These are phyloP conservation scores for Nicotiana noctiflora DNA, from an alignment of 257 asterid species.

Conservation along the genomic window DNA sequence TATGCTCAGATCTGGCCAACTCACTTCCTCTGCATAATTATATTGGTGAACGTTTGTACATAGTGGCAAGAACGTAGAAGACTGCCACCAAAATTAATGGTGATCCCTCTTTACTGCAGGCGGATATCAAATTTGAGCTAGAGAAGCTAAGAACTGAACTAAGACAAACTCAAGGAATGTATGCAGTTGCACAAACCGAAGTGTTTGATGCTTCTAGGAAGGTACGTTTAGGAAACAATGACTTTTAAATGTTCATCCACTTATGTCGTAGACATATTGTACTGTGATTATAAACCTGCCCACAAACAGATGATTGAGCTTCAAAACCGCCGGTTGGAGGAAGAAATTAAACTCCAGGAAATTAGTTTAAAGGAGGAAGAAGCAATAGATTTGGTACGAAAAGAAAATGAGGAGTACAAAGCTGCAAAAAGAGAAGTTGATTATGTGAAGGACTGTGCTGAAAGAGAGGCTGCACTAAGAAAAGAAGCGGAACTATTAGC, in stretches of 20 bases:
- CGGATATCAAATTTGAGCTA: constrained; percentile 49
- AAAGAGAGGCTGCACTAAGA: constrained; percentile 64
- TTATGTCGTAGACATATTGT: neutral
- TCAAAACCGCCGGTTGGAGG: constrained; percentile 56
- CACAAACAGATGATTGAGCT: constrained; percentile 53
- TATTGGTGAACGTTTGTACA: too few relatives aligned
- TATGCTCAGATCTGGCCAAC: too few relatives aligned
- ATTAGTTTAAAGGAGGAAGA: constrained; percentile 65
- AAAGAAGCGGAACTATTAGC: constrained; percentile 57
- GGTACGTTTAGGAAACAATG: constrained; percentile 30
- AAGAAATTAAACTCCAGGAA: constrained; percentile 48
- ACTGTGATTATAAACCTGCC: constrained; percentile 5
- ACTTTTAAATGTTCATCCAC: neutral
- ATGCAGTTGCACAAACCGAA: constrained; percentile 75
- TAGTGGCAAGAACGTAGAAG: too few relatives aligned
- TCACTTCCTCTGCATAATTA: too few relatives aligned
- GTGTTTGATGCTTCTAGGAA: constrained; percentile 72
- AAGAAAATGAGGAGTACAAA: constrained; percentile 52
- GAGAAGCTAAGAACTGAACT: constrained; percentile 80
- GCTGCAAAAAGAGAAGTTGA: constrained; percentile 64
- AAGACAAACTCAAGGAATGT: constrained; percentile 71
- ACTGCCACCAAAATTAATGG: too few relatives aligned
- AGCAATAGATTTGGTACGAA: constrained; percentile 52
- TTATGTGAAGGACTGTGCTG: constrained; percentile 46
- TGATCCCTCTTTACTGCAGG: constrained; percentile 30